Evolutionary conservation across 495 filamentous ascomycete genomes (phyloP), one percentile per base, ranked within the genome.

Genomic region (Aspergillus biplanus): DNA sequence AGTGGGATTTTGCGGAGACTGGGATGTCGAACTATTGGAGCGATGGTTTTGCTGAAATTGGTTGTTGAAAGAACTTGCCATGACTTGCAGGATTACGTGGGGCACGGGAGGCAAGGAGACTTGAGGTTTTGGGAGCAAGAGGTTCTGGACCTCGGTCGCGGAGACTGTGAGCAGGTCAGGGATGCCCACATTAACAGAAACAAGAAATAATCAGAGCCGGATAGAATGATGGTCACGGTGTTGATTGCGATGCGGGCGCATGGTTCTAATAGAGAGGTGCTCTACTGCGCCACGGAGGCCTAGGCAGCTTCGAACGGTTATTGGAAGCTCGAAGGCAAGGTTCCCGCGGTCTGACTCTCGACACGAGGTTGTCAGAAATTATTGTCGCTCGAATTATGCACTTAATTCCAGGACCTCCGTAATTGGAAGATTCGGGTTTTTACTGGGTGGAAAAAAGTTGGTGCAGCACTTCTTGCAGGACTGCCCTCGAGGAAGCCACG

Each of bases 21-120:
- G 74, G 44, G 70, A 61, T 15, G 66, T 61, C 35, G 75, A 73
- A 16, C 69, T 64, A 58, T 69, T 67, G 21, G 72, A 69, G 18
- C 70, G 62, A 16, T 70, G 64, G 39, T 78, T 74, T 55, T 84
- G 80, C 62, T 83, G 80, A 33, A 83, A 27, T 62, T 55, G 75
- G 65, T 85, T 83, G 71, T 87, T 87, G 73, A 86, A 85, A 71
- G 77, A 87, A 56, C 67, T 62, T 33, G 67, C 64, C 71, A 74
- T 74, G 68, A 52, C 65, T 63, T 58, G 27, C 33, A 39, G 16
- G 55, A 56, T 33, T 62, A 34, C 56, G 56, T 58, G 61, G 59
- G 44, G 35, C 56, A 37, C 46, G 44, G 33, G 12, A 49, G 52
- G 46, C 18, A 11, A 34, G 32, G 50, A n/a, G 34, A 46, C 50